Conservation (phyloP, 352 stramenopile genomes). For the Thalassiosira livingstoniorum region DNA sequence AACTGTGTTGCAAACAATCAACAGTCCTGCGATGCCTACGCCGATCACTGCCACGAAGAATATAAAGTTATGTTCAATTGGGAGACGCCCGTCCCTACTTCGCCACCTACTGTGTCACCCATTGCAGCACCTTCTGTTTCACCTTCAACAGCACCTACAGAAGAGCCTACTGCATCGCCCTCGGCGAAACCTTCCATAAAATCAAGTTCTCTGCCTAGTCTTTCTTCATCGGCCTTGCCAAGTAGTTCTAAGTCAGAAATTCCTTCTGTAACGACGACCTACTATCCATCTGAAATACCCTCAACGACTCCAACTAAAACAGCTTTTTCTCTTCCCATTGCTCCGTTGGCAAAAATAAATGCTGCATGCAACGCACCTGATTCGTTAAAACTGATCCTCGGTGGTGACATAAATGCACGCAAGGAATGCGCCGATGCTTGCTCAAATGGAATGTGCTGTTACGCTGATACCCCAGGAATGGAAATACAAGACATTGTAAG, state of each 20-base stretch:
- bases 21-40: not conserved
- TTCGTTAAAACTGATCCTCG: not conserved
- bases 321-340: too few relatives aligned
- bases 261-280: too few relatives aligned
- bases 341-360: too few relatives aligned
- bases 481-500: not conserved
- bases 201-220: too few relatives aligned
- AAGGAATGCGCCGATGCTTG: not conserved
- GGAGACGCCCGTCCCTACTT: not conserved
- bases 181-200: not conserved
- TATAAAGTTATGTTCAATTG: not conserved
- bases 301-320: too few relatives aligned
- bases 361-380: constrained; percentile 8
- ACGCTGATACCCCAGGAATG: not conserved
- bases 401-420: constrained; percentile 2
- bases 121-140: not conserved
- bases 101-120: not conserved
- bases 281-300: too few relatives aligned
- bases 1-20: not conserved
- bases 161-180: not conserved
- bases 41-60: not conserved
- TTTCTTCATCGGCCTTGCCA: too few relatives aligned
- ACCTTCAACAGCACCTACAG: not conserved
- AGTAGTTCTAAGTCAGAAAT: too few relatives aligned
- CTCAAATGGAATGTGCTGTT: constrained; percentile 3